Evolutionary conservation across 2,329 filamentous ascomycete species (phyloP).

Genomic region (Talaromyces sp.): DNA sequence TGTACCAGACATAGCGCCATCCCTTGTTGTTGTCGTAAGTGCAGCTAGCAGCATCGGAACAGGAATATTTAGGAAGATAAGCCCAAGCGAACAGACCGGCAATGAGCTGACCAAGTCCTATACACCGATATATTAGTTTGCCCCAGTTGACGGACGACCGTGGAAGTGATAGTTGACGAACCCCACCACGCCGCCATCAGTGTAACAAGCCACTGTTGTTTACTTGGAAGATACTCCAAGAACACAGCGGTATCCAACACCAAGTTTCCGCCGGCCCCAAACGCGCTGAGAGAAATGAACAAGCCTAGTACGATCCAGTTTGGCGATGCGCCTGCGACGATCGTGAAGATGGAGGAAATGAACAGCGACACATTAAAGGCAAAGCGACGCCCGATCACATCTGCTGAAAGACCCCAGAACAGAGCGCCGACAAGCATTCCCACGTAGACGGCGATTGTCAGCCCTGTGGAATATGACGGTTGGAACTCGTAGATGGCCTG

Average conservation of each 20-base stretch:
- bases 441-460: constrained; percentile 37
- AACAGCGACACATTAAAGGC: constrained; percentile 66
- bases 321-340: constrained; percentile 62
- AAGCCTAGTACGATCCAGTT: constrained; percentile 61
- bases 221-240: constrained; percentile 52
- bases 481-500: constrained; percentile 21
- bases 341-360: constrained; percentile 56
- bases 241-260: constrained; percentile 60
- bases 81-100: constrained; percentile 53
- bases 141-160: constrained; percentile 12
- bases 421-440: constrained; percentile 44
- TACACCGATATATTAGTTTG: constrained; percentile 2
- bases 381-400: constrained; percentile 62
- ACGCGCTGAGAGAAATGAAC: constrained; percentile 59
- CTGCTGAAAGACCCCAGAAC: constrained; percentile 65
- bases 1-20: constrained; percentile 55
- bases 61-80: constrained; percentile 47
- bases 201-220: constrained; percentile 56
- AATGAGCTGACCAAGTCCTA: constrained; percentile 45
- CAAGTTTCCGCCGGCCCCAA: constrained; percentile 60
- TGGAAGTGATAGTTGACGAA: constrained; percentile 16
- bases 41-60: constrained; percentile 41
- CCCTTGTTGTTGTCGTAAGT: constrained; percentile 50
- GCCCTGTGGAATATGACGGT: constrained; percentile 26
- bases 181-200: constrained; percentile 31